phyloP scores from a whole-genome alignment of 129 eudicot genomes.

The Erigeron canadensis region DNA sequence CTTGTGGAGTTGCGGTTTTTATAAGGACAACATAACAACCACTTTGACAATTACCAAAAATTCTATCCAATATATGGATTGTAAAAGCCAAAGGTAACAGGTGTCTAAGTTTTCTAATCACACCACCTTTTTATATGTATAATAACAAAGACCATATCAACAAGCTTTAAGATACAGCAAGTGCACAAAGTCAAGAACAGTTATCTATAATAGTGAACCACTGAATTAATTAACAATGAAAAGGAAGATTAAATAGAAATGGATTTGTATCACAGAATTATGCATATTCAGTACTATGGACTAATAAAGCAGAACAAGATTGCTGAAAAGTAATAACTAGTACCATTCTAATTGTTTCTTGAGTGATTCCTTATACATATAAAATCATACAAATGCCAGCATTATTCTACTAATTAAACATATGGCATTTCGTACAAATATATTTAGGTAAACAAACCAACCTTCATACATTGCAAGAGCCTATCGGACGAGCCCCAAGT shows the following conservation, averaged over 20 bases:
- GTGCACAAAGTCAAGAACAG: neutral
- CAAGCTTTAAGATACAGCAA: neutral
- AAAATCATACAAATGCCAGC: neutral
- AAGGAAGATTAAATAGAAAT: neutral
- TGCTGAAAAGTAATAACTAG: neutral
- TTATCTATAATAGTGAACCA: neutral
- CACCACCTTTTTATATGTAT: neutral
- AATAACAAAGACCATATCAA: neutral
- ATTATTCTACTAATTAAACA: neutral
- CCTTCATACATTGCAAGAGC: neutral
- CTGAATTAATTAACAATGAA: neutral
- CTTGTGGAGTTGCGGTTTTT: too few species aligned
- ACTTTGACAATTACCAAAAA: neutral
- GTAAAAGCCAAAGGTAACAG: neutral
- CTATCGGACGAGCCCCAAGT: slow-evolving; percentile 58
- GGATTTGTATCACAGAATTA: neutral
- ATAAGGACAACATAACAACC: neutral
- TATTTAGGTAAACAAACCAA: neutral
- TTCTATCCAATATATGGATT: neutral
- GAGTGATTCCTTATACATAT: neutral
- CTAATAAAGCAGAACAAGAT: neutral
- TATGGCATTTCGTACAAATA: neutral
- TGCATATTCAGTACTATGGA: neutral
- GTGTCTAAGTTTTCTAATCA: neutral
- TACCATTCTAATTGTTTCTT: neutral